A percentile compares a stretch with the other conserved stretches of the same genome.
Conservation (phyloP, 2,329 filamentous ascomycete genomes). For the Talaromyces sp. region DNA sequence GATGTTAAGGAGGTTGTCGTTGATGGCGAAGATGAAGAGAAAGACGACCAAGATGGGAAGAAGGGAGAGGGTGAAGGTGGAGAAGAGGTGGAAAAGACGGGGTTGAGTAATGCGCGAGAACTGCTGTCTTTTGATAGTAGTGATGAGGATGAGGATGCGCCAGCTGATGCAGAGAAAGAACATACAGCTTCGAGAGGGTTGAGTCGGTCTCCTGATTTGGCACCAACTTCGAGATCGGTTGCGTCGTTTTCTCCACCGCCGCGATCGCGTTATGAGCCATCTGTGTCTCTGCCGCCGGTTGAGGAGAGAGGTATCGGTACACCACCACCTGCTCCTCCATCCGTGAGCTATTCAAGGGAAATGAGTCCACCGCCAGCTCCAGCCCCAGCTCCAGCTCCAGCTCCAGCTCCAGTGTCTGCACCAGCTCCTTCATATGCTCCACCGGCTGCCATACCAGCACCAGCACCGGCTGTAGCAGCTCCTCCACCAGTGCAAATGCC, state of each 20-base stretch:
- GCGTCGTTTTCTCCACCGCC: background rate
- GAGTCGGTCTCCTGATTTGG: background rate
- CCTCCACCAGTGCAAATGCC: conserved; percentile 8
- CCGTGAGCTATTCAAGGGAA: background rate
- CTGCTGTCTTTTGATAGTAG: conserved; percentile 6
- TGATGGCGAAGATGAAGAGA: background rate
- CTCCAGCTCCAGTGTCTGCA: background rate
- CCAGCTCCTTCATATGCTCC: background rate
- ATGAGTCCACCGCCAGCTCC: background rate
- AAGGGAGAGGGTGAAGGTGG: background rate
- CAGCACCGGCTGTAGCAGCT: background rate
- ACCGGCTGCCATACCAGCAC: background rate
- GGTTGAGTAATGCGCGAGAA: background rate
- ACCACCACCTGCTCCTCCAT: background rate
- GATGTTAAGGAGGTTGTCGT: background rate
- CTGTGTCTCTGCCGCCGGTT: background rate
- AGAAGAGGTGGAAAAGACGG: background rate
- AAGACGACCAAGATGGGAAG: background rate
- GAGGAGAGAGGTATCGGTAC: background rate
- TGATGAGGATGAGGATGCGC: background rate
- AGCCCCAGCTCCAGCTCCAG: background rate
- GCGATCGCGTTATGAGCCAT: background rate
- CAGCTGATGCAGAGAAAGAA: background rate
- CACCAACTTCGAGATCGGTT: background rate
- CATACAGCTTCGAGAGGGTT: background rate